Evolutionary conservation across 2,329 filamentous ascomycete genomes (phyloP).

Genomic region (Fusarium nygamai): DNA sequence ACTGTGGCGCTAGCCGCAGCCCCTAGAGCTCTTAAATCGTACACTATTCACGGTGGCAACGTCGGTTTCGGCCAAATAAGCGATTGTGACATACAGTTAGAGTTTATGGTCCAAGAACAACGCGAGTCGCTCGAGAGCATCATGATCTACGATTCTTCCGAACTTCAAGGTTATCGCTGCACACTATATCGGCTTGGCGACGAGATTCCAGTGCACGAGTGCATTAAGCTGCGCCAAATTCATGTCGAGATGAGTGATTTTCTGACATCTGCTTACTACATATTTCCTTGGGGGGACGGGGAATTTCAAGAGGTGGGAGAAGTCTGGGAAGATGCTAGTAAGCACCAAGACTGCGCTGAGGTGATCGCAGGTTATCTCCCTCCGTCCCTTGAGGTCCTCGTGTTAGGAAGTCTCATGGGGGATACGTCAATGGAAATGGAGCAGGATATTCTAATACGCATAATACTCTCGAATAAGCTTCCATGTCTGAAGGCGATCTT

Average conservation of each 20-base stretch:
- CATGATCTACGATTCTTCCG: background rate
- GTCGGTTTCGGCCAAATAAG: rapidly evolving
- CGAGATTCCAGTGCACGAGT: background rate
- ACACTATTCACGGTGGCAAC: rapidly evolving
- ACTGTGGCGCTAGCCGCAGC: rapidly evolving
- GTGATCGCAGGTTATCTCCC: background rate
- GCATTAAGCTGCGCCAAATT: background rate
- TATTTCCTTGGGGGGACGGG: background rate
- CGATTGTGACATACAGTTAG: background rate
- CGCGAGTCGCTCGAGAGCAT: background rate
- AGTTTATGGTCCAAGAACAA: background rate
- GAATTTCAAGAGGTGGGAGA: rapidly evolving
- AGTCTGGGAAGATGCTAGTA: background rate
- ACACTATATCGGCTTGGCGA: background rate
- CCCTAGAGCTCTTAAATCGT: background rate
- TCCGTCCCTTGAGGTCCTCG: background rate
- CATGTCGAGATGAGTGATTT: background rate
- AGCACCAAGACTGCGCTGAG: background rate
- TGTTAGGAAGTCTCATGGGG: rapidly evolving
- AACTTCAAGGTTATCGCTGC: background rate
- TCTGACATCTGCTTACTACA: background rate
- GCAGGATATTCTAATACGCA: background rate
- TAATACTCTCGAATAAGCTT: background rate
- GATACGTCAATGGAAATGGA: background rate
- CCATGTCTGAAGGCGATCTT: background rate